Evolutionary conservation across 306 rosid species (phyloP), one percentile per base, ranked within the genome.

Genomic region (Malus sylvestris): DNA sequence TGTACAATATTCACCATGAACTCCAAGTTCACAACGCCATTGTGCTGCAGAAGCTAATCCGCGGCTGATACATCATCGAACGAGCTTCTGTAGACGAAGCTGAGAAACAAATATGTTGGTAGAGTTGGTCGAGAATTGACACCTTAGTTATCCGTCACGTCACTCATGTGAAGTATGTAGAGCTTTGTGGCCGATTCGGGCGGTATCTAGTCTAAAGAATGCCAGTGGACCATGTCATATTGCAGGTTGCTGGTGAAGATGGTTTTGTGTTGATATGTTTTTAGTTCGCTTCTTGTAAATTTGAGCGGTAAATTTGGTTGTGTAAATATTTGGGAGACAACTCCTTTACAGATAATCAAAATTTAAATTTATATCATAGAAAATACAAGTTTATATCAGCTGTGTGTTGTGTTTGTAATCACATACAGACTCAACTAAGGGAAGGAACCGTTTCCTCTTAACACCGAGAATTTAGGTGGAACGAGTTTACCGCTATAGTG

Each of bases 141-240:
- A 71, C 25, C 38, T 29, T 78, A 62, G 67, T 62, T 71, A 49
- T 14, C 53, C 7, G 53, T 49, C 53, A 14, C 19, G 19, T 49
- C 53, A 5, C 19, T 75, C 53, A 15, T 76, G 80, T 65, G 53
- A 78, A 71, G 83, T 65, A 67, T 52, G 32, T 16, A 35, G 55
- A 67, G 81, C 73, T 67, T 76, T 69, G 53, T 35, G 74, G 40
- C 45, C 22, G 30, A 46, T 70, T 76, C 55, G 61, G 61, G 72
- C 58, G 18, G 25, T 18, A 62, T 45, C n/a, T 40, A 27, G n/a
- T 63, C 16, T 35, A 27, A 60, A 65, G 72, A 67, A 3, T 22
- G 13, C 12, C 27, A 10, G 58, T 7, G 22, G 58, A 6, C 16
- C 45, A 25, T 14, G 22, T 59, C 45, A 8, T 52, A 9, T 22